Evolutionary conservation across 2,329 filamentous ascomycete genomes (phyloP).

Genomic region (Tolypocladium inflatum): DNA sequence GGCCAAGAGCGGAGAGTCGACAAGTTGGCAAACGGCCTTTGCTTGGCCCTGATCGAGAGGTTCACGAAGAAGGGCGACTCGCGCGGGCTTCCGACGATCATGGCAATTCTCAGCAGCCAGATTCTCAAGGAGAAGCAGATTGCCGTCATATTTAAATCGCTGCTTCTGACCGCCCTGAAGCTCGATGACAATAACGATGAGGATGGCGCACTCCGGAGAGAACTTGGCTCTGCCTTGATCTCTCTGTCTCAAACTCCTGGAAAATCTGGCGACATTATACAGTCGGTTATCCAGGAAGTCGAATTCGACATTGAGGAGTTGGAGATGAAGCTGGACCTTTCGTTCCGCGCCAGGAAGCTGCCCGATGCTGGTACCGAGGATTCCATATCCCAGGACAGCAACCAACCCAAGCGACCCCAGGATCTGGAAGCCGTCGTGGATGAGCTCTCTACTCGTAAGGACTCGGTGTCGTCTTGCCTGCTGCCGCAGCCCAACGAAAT

Average conservation of each 20-base stretch:
- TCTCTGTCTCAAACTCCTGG: slow-evolving; percentile 51
- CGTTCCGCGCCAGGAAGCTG: slow-evolving; percentile 49
- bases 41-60: slow-evolving; percentile 53
- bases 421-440: slow-evolving; percentile 30
- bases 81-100: slow-evolving; percentile 48
- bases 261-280: slow-evolving; percentile 52
- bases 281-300: slow-evolving; percentile 55
- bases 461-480: slow-evolving; percentile 41
- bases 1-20: slow-evolving; percentile 58
- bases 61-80: slow-evolving; percentile 50
- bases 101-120: slow-evolving; percentile 48
- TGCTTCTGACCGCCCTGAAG: slow-evolving; percentile 51
- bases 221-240: slow-evolving; percentile 59
- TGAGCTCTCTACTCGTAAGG: slow-evolving; percentile 25
- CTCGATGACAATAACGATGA: slow-evolving; percentile 45
- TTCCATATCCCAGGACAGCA: slow-evolving; percentile 17
- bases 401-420: slow-evolving; percentile 18
- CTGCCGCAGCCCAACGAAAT: slow-evolving; percentile 38
- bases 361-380: slow-evolving; percentile 41
- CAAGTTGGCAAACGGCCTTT: slow-evolving; percentile 63
- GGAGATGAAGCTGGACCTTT: slow-evolving; percentile 64
- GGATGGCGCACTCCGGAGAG: slow-evolving; percentile 47
- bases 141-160: slow-evolving; percentile 54
- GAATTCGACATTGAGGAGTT: slow-evolving; percentile 65
- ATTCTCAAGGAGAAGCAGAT: slow-evolving; percentile 55